Base-by-base conservation (phyloP, 352 stramenopile species). In the Phytophthora boehmeriae region DNA sequence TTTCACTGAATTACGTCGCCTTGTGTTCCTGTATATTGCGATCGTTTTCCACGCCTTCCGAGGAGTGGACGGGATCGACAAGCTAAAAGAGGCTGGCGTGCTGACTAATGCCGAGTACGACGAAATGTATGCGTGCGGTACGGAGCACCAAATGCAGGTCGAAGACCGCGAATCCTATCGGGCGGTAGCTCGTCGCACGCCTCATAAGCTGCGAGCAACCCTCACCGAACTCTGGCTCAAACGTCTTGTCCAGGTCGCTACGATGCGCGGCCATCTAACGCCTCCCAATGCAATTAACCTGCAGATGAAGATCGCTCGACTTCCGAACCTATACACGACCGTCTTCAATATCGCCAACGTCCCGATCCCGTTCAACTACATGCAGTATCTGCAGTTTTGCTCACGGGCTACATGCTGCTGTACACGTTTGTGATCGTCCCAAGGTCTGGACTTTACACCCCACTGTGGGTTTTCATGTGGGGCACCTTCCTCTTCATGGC, bases 391-490 rank as follows among this genome's bases (percentile, higher is more conserved):
- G 2, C 79, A 91, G 51, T 74, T 87, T 60, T 92, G 48, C 75
- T 94, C 35, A 66, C 73, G 20, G 74, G 68, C 6, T 94, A 92
- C 62, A 90, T 94, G 77, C 76, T 75, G 54, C 76, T 94, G 34
- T 94, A 94, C 71, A 92, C 80, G 11, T 81, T 94, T 57, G 86
- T 92, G n/a, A 92, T 92, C 51, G 83, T 94, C 10, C 81, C 83
- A 16, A 76, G 69, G 32, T 94, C 86, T 3, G 76, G 73, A 17
- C 67, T 89, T 13, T 92, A 88, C 56, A 92, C 86, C 6, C 86
- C 86, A 4, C 27, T 94, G 5, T 93, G 86, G 81, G 83, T 94
- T 8, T 92, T 92, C 30, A 57, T 82, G 46, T 94, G 86, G 86
- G 82, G 83, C 6, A 80, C 85, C 16, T 90, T 94, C 61, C 68